Evolutionary conservation across 306 rosid species (phyloP).

Genomic region (Vigna nakashimae): DNA sequence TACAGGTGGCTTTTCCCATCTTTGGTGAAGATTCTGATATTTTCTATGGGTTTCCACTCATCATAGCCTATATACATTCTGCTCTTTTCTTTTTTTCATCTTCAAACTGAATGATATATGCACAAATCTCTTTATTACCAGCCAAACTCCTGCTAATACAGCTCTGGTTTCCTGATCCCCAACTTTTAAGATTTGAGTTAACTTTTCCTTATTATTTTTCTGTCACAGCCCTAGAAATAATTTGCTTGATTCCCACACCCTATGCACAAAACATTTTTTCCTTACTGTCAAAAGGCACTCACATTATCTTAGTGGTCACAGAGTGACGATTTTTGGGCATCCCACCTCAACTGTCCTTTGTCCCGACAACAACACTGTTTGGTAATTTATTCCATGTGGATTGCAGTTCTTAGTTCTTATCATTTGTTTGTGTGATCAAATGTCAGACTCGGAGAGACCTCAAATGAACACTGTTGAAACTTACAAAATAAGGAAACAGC

Average conservation of each 20-base stretch:
- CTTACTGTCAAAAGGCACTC: slow-evolving; percentile 8
- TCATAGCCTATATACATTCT: not conserved
- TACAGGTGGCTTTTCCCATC: slow-evolving; percentile 10
- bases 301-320: slow-evolving; percentile 29
- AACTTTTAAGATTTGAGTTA: slow-evolving; percentile 9
- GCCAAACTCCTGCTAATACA: slow-evolving; percentile 5
- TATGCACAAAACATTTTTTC: not conserved
- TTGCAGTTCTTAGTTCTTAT: slow-evolving; percentile 39
- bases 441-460: slow-evolving; percentile 43
- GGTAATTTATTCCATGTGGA: slow-evolving; percentile 33
- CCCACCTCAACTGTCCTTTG: not conserved
- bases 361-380: slow-evolving; percentile 15
- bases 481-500: slow-evolving; percentile 48
- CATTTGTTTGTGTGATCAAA: slow-evolving; percentile 39
- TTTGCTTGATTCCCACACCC: not conserved
- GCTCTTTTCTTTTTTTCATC: not conserved
- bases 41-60: slow-evolving; percentile 6
- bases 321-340: slow-evolving; percentile 19
- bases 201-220: slow-evolving; percentile 33
- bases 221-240: slow-evolving; percentile 6
- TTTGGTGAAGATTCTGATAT: slow-evolving; percentile 13
- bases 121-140: slow-evolving; percentile 10
- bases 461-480: slow-evolving; percentile 41
- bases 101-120: slow-evolving; percentile 17
- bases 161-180: not conserved